Percentiles rank a stretch among this genome's conserved stretches.
phyloP scores from a whole-genome alignment of 2,329 filamentous ascomycete genomes.

The Fusarium praegraminearum region DNA sequence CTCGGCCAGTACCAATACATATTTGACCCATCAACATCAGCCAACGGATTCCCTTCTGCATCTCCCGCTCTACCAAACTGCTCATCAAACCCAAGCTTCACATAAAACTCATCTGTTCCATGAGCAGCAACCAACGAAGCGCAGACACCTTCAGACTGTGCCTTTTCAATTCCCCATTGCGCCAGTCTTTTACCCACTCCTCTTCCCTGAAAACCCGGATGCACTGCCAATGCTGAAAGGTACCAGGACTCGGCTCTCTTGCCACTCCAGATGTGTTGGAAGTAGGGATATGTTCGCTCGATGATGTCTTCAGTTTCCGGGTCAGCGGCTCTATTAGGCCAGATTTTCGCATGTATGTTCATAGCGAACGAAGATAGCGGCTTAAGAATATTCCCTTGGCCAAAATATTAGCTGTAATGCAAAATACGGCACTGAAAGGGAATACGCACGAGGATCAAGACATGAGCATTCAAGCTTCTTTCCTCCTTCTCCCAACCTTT shows the following conservation, averaged over 20 bases:
- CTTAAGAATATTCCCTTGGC: constrained; percentile 34
- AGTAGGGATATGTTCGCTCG: constrained; percentile 33
- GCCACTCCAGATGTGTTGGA: constrained; percentile 36
- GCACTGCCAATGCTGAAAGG: constrained; percentile 53
- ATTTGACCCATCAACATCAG: constrained; percentile 14
- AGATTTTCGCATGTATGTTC: constrained; percentile 17
- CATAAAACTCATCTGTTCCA: constrained; percentile 56
- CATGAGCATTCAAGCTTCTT: constrained; percentile 18
- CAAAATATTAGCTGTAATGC: not conserved
- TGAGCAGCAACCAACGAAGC: constrained; percentile 55
- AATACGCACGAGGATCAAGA: constrained; percentile 35
- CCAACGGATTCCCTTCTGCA: constrained; percentile 33
- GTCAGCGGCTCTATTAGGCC: constrained; percentile 27
- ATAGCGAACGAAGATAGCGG: constrained; percentile 32
- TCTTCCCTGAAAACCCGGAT: constrained; percentile 55
- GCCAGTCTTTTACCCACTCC: constrained; percentile 55
- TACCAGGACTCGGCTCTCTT: constrained; percentile 50
- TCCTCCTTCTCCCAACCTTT: constrained; percentile 34
- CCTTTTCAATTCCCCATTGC: constrained; percentile 55
- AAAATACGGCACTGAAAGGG: accelerated
- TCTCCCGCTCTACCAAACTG: constrained; percentile 25
- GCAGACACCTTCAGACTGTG: constrained; percentile 52
- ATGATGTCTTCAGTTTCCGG: constrained; percentile 29
- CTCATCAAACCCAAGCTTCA: constrained; percentile 36
- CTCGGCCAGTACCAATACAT: constrained; percentile 42